These are phyloP conservation scores for Penicillium sp. DNA, from an alignment of 2,329 filamentous ascomycete genomes.

Conservation along the genomic window DNA sequence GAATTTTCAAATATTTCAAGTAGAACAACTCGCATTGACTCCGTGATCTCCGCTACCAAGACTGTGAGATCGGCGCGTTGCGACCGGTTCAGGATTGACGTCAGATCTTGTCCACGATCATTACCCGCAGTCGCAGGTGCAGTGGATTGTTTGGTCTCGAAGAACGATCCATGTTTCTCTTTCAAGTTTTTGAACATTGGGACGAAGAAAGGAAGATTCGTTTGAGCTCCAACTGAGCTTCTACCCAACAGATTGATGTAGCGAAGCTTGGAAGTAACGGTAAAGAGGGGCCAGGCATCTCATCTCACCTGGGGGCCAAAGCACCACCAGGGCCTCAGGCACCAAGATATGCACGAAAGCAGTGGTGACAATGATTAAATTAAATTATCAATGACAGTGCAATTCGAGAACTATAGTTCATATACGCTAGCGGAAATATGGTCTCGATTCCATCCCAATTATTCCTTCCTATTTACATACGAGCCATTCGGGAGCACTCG, in stretches of 20 bases:
- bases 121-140: constrained; percentile 26
- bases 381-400: neutral
- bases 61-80: constrained; percentile 52
- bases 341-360: neutral
- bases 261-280: neutral
- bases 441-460: no score
- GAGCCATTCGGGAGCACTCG: neutral
- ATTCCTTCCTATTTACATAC: neutral
- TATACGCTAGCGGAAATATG: neutral
- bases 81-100: constrained; percentile 48
- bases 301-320: neutral
- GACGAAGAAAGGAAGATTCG: neutral
- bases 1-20: constrained; percentile 50
- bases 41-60: constrained; percentile 47
- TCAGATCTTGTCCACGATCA: constrained; percentile 48
- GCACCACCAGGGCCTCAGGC: neutral
- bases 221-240: neutral
- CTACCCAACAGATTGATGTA: neutral
- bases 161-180: constrained; percentile 39
- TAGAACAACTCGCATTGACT: constrained; percentile 49
- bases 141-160: constrained; percentile 37
- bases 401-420: neutral
- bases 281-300: neutral
- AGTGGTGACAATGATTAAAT: neutral
- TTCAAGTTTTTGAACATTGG: constrained; percentile 44